Base-by-base conservation (phyloP, 345 rosid genomes). In the Erodium maritimum region DNA sequence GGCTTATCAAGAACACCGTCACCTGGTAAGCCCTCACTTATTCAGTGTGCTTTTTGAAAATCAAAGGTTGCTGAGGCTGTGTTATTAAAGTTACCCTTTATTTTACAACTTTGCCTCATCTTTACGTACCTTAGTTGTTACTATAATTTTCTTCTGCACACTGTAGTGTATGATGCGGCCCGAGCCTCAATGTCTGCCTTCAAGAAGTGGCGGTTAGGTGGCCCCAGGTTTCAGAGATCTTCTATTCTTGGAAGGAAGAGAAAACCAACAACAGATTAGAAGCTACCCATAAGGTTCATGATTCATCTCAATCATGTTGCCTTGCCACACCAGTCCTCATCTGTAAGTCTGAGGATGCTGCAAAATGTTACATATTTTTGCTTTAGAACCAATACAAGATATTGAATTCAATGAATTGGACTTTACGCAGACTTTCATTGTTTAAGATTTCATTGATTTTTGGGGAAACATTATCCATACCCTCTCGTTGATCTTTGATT, bases 211-310 rank as follows among this genome's bases (percentile, higher is more conserved):
- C 79, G 94, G 42, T 74, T 74, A 48, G 91, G 95, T 20, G 96
- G 96, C n/a, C 85, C 86, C 46, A 82, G 96, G 73, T 76, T 87
- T 60, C 86, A 83, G 61, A 80, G 81, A 75, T 87, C 94, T 65
- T 83, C 95, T n/a, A 71, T 85, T 73, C 95, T 89, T 4, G 91
- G 95, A 33, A 83, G 88, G 73, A 88, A 86, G 75, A 79, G 79
- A 78, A 91, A 76, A 70, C 69, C 80, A 21, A 53, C 80, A 21
- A 53, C 55, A 6, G 79, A 84, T 10, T 79, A 37, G 46, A 12
- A 6, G 46, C 6, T 37, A 11, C 10, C 46, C 4, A 37, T 37
- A 37, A 5, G 14, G 4, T 3, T 37, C 46, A 37, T 25, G 33
- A 25, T 37, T 37, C 46, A 12, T 37, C 46, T 5, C 10, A 1